Base-by-base conservation (phyloP, 257 asterid species). In the Solanum medicagineum region DNA sequence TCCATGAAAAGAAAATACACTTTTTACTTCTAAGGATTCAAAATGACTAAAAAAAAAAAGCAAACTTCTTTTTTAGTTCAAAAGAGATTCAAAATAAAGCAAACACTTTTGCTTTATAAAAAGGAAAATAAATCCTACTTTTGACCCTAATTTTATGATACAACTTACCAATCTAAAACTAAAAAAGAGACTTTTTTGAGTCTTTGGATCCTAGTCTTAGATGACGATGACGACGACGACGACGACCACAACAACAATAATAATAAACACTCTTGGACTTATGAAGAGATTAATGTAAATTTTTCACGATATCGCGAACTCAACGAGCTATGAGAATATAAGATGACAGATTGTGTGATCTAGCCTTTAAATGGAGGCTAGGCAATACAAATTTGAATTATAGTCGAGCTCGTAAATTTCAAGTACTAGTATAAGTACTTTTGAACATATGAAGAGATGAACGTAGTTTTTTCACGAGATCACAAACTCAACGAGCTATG, bases 1-100 rank as follows among this genome's bases (percentile, higher is more conserved):
- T 4, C 7, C 2, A 26, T 79, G 65, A 11, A 79, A 53, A 79
- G 83, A 53, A 79, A 79, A 15, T 26, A 53, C 17, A 79, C 49
- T 53, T 53, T 79, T 79, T 17, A 53, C 47, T 77, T 77, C 47
- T 47, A 75, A 26, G 51, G 62, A 75, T 49, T 75, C 62, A 51
- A 75, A 49, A 26, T 26, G 12, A 36, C 42, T 36, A 4, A 36
- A 36, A 36, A 4, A 5, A 9, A 42, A 51, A 49, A 2, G n/a
- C 8, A 73, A 22, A n/a, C 20, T 7, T 8, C 47, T 7, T 74
- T 74, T 4, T 22, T 15, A 77, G 45, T 77, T 77, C 26, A 24
- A 77, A 24, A 77, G 40, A 71, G 20, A 77, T 77, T 51, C 83
- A 79, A 79, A 79, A 79, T 53, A 79, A 53, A 79, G 83, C 65